phyloP scores from a whole-genome alignment of 495 filamentous ascomycete genomes.

The Aspergillus panamensis region DNA sequence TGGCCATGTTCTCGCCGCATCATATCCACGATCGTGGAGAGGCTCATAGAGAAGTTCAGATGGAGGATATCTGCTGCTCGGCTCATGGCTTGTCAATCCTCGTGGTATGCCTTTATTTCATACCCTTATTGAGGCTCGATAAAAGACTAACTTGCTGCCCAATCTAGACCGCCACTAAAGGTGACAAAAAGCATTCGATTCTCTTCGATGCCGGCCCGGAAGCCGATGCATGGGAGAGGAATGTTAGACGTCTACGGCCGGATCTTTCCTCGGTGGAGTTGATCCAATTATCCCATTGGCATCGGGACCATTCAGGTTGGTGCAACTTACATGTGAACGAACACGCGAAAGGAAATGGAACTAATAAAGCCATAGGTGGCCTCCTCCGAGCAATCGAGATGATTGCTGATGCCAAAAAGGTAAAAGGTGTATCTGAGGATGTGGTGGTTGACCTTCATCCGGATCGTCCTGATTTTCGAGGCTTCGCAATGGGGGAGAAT shows the following conservation, averaged over 20 bases:
- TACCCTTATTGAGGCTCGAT: background rate
- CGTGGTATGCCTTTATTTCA: conserved; percentile 36
- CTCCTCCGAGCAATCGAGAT: conserved; percentile 44
- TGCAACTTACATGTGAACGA: background rate
- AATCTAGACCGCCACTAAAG: conserved; percentile 51
- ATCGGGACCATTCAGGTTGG: conserved; percentile 57
- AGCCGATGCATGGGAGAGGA: conserved; percentile 53
- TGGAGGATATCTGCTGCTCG: conserved; percentile 58
- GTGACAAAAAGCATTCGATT: conserved; percentile 47
- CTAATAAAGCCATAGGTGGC: conserved; percentile 39
- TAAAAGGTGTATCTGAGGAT: conserved; percentile 23
- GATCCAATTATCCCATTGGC: conserved; percentile 72
- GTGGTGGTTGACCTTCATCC: conserved; percentile 55
- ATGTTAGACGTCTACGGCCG: conserved; percentile 47
- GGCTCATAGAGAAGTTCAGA: conserved; percentile 44
- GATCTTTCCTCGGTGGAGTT: conserved; percentile 64
- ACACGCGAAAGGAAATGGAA: background rate
- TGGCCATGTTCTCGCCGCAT: conserved; percentile 33
- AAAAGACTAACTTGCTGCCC: background rate
- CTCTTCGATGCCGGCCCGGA: conserved; percentile 61
- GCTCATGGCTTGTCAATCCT: conserved; percentile 59
- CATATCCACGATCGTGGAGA: conserved; percentile 38
- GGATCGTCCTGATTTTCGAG: conserved; percentile 51
- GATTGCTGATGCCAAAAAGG: conserved; percentile 46
- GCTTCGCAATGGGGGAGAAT: conserved; percentile 40